Percentiles rank a stretch among this genome's conserved stretches.
Evolutionary conservation across 2,329 filamentous ascomycete species (phyloP).

Genomic region (Aspergillus thermomutatus): DNA sequence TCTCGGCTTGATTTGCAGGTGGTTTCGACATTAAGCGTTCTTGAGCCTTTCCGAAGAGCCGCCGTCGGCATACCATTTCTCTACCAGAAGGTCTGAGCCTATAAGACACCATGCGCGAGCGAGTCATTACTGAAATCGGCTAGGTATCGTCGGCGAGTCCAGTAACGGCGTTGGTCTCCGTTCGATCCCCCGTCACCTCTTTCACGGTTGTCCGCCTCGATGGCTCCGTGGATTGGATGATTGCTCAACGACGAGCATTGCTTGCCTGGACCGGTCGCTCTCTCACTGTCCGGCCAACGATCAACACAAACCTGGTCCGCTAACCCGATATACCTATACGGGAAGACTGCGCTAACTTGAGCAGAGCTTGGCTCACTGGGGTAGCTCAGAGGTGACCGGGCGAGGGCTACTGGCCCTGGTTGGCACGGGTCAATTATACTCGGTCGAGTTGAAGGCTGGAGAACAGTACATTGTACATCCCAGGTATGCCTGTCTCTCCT

Average conservation of each 20-base stretch:
- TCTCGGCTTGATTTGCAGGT: slow-evolving; percentile 51
- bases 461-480: slow-evolving; percentile 93
- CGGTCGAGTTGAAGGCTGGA: slow-evolving; percentile 72
- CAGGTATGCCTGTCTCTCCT: slow-evolving; percentile 39
- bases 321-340: background rate
- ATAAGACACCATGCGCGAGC: background rate
- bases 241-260: slow-evolving; percentile 80
- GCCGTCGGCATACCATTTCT: slow-evolving; percentile 86
- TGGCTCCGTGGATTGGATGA: slow-evolving; percentile 92
- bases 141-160: slow-evolving; percentile 82
- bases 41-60: slow-evolving; percentile 78
- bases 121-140: slow-evolving; percentile 10
- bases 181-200: slow-evolving; percentile 80
- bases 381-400: slow-evolving; percentile 82
- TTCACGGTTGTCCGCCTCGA: slow-evolving; percentile 87
- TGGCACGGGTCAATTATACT: slow-evolving; percentile 85
- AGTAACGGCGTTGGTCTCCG: slow-evolving; percentile 81
- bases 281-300: slow-evolving; percentile 68
- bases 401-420: slow-evolving; percentile 80
- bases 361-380: slow-evolving; percentile 79
- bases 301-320: slow-evolving; percentile 67
- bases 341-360: slow-evolving; percentile 33
- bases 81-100: slow-evolving; percentile 64
- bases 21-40: slow-evolving; percentile 81
- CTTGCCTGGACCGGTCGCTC: slow-evolving; percentile 97